A percentile compares a stretch with the other conserved stretches of the same genome.
Evolutionary conservation across 805 yeast genomes (phyloP).

Genomic region (Yamadazyma akitaensis): DNA sequence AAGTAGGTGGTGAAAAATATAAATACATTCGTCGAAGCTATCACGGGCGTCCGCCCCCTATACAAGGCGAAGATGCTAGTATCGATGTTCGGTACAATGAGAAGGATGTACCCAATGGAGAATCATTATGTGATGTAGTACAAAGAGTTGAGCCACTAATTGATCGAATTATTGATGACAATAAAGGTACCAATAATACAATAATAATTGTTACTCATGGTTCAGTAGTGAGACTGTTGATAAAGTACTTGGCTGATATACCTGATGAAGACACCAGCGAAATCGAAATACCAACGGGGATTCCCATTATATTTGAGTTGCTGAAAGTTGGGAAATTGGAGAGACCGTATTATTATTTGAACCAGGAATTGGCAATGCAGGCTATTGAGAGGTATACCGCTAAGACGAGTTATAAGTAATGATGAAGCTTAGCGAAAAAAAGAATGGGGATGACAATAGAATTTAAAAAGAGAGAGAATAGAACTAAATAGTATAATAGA

Average conservation of each 20-base stretch:
- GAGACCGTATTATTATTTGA: slow-evolving; percentile 36
- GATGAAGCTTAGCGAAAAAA: background rate
- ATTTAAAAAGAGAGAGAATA: too few species aligned
- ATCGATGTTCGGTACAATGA: slow-evolving; percentile 37
- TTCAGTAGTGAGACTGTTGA: slow-evolving; percentile 38
- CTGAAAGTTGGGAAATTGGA: slow-evolving; percentile 26
- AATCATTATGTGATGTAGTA: slow-evolving; percentile 37
- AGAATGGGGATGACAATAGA: too few species aligned
- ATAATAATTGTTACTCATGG: slow-evolving; percentile 44
- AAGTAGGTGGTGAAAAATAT: slow-evolving; percentile 35
- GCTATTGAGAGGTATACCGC: slow-evolving; percentile 38
- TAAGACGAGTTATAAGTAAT: slow-evolving; percentile 12
- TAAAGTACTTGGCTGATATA: slow-evolving; percentile 34
- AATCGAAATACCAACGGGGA: slow-evolving; percentile 44
- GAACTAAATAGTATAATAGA: background rate
- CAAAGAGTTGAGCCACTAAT: slow-evolving; percentile 39
- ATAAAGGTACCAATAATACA: slow-evolving; percentile 18
- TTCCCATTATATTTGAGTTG: slow-evolving; percentile 42
- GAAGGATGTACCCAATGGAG: slow-evolving; percentile 35
- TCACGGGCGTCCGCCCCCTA: slow-evolving; percentile 37
- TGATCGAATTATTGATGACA: slow-evolving; percentile 22
- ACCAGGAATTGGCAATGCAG: slow-evolving; percentile 35
- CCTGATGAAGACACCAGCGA: slow-evolving; percentile 36
- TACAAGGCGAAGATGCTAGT: slow-evolving; percentile 22
- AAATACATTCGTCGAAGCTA: slow-evolving; percentile 37